Evolutionary conservation across 1,284 basidiomycete species (phyloP).

Genomic region (Xanthoconium separans): DNA sequence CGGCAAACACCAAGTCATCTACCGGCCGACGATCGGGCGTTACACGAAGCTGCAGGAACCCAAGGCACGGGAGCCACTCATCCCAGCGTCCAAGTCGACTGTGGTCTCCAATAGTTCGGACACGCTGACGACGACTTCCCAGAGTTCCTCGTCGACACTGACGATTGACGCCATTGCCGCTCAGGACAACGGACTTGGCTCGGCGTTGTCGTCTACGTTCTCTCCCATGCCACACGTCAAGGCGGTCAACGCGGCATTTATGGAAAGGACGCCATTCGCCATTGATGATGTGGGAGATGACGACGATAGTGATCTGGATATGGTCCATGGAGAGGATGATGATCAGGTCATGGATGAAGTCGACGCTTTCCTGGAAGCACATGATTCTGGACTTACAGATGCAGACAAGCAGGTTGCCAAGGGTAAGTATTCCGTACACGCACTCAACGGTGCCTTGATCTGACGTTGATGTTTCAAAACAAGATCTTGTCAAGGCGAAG

Average conservation of each 20-base stretch:
- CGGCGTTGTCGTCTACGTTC: conserved; percentile 38
- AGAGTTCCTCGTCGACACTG: conserved; percentile 42
- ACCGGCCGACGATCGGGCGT: conserved; percentile 83
- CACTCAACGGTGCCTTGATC: background rate
- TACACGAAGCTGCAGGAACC: conserved; percentile 82
- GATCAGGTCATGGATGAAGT: conserved; percentile 91
- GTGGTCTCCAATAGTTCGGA: conserved; percentile 21
- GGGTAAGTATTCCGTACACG: conserved; percentile 42
- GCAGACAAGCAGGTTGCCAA: conserved; percentile 83
- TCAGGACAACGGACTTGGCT: conserved; percentile 27
- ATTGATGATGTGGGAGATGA: conserved; percentile 86
- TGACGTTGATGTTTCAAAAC: conserved; percentile 1
- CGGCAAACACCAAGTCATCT: conserved; percentile 83
- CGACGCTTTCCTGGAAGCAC: conserved; percentile 89
- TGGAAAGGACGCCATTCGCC: conserved; percentile 90
- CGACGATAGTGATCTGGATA: conserved; percentile 68
- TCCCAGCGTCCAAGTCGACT: conserved; percentile 65
- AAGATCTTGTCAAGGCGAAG: conserved; percentile 65
- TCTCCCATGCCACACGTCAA: conserved; percentile 68
- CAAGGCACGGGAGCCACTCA: conserved; percentile 82
- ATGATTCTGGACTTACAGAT: conserved; percentile 83
- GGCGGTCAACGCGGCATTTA: conserved; percentile 78
- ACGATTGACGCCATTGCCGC: conserved; percentile 33
- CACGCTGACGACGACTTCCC: conserved; percentile 23
- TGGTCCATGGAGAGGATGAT: conserved; percentile 62